Base-by-base conservation (phyloP, 2,329 filamentous ascomycete genomes). In the Coniella vitis region DNA sequence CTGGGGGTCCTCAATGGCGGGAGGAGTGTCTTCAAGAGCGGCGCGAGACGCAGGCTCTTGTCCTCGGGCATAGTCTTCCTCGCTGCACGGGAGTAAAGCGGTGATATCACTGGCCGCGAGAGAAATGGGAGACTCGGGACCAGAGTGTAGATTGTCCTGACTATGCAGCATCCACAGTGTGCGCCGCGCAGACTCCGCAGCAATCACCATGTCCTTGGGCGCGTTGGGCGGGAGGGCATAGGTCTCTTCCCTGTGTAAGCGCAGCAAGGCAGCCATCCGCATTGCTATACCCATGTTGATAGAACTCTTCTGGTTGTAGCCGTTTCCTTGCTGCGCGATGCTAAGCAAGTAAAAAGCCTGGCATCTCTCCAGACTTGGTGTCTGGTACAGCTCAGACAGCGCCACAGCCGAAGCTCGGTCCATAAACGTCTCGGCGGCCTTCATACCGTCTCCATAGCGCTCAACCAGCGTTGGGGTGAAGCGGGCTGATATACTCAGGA, bases 151-250 rank as follows among this genome's bases (percentile, higher is more conserved):
- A 54, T 76, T 78, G 53, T 80, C 76, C 56, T 80, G 76, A 54
- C 70, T 78, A 57, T 79, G 73, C 31, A 80, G 58, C 74, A 79
- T 79, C 76, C 76, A 80, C 61, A 79, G 58, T 21, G 76, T 80
- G 32, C 76, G 70, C 20, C 76, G 67, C 17, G 76, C 76, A n/a
- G 76, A 78, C 58, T 80, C 76, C 1, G 74, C 70, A 37, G 69
- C 64, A 40, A 76, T 69, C 31, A 75, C 63, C 51, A 69, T 62
- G 31, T 73, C 71, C 7, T 66, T 61, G 1, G 68, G 71, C 1
- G 70, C 68, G 39, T 71, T 69, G 25, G 25, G 5, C 2, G 57
- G 53, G 5, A 72, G 58, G 1, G 63, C 59, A 48, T 79, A 80
- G 0, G 75, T 76, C 54, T 79, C 75, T 56, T 80, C 76, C 19